Base-by-base conservation (phyloP, 2,329 filamentous ascomycete species). In the Colletotrichum lini region DNA sequence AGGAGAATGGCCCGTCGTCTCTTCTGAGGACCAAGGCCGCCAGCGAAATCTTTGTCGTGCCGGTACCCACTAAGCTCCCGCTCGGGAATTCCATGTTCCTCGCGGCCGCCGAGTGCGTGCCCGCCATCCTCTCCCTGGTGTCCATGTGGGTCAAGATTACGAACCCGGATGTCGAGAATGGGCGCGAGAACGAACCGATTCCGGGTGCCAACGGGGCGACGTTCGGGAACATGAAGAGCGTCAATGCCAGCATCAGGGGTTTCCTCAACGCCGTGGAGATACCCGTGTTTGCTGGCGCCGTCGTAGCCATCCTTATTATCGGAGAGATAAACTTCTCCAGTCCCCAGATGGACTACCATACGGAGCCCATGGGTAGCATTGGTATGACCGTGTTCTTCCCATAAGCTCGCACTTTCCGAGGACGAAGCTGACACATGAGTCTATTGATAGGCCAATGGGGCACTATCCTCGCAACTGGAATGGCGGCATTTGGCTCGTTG, bases 311-410 rank as follows among this genome's bases (percentile, higher is more conserved):
- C 6, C 80, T 93, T 4, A 81, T 90, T 4, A 78, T 90, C 0
- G 91, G 91, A 0, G 91, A 93, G 78, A 82, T 83, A 42, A 93
- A 93, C 74, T 90, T 93, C 73, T 92, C 85, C 74, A 92, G 88
- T 58, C 23, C 65, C 0, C 88, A 87, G 66, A 82, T 93, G 4
- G 74, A 73, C 0, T 91, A 88, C 70, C 84, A 91, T 72, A 92
- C 88, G 0, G 91, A 93, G 72, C 89, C 90, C 0, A 88, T 92
- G 63, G 82, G 82, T 6, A 90, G 87, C 72, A 84, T 92, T 59
- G 90, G 89, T 89, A 79, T 74, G 84, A 80, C 5, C 5, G 6
- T 18, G 2, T 12, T 23, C 23, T 47, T 60, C 10, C 42, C 18
- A 10, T 18, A 4, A 10, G 44, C 45, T 16, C 23, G 16, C 38